Base-by-base conservation (phyloP, 202 grass and related monocot species). In the Eragrostis tef region DNA sequence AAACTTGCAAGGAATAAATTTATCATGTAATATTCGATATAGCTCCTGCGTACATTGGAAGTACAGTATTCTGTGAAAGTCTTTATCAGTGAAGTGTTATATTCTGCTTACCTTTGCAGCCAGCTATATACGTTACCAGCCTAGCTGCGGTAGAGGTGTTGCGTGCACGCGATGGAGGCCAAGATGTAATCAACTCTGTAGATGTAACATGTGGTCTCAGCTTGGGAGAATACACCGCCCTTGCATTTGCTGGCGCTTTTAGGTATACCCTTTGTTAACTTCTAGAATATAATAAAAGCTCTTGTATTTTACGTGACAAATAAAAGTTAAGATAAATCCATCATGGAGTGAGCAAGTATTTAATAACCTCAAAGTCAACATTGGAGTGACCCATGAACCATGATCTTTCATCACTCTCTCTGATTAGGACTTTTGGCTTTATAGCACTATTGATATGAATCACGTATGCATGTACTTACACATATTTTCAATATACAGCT, bases 191-290 rank as follows among this genome's bases (percentile, higher is more conserved):
- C 27, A 43, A 90, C 62, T 93, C 93, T 44, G 85, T 89, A 81
- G 93, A 99, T 84, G 88, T 95, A 44, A 91, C 96, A 36, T 99
- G 96, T 80, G 93, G 96, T 78, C 89, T 99, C 74, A 99, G 96
- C 79, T 86, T 99, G 86, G 93, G 96, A 22, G 96, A 99, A 82
- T 99, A 99, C 72, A 95, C 93, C 6, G 90, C 96, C 7, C 90
- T 99, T 84, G 92, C 96, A 86, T 99, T 95, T 88, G 83, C 92
- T 70, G 89, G 81, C 82, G 90, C 96, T 80, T 99, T 99, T 89
- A 99, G 96, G 96, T 98, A 88, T 26, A 65, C 66, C n/a, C 17
- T 34, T 79, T 58, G 6, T 61, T 70, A 59, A 60, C 10, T 60
- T 63, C 60, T 63, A 6, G 60, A 13, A 63, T 31, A 31, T 31